Base-by-base conservation (phyloP, 163 green algal genomes). In the Scenedesmus sp. region DNA sequence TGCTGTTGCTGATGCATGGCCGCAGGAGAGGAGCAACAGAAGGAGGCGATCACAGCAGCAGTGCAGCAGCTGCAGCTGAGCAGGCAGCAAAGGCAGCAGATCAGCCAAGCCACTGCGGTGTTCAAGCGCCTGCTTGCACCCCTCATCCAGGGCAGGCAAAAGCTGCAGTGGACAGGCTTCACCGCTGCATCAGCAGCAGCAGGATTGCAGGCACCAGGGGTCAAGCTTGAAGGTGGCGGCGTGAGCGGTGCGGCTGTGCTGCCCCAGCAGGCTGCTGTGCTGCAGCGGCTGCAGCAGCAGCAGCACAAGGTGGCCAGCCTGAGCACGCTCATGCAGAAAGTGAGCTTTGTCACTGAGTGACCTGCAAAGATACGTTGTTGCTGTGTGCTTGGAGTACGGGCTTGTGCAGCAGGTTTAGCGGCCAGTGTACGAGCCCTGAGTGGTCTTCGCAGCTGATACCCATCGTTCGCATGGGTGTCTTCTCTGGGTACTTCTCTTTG, bases 91-190 rank as follows among this genome's bases (percentile, higher is more conserved):
- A 40, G 46, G 61, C 84, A 83, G 84, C 84, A 68, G 37, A 89
- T 89, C 30, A 44, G 42, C 37, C 26, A 89, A 5, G 70, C 10
- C 22, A 83, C 59, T 4, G 84, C 84, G 18, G 42, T 89, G 24
- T 89, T 89, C 84, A 89, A 89, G 65, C 59, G 84, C 26, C 30
- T 89, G 43, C 61, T 89, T 5, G 84, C 65, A 33, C 84, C 84
- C 0, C 40, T 89, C 20, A 43, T 89, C 0, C 84, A 82, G 84
- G 84, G 26, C 3, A 44, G 84, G 42, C 84, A 89, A 42, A 20
- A 83, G 84, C 84, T 89, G 42, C 84, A 89, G 24, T 33, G 37
- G 1, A 65, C 22, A 1, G 84, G 61, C 56, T 43, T 81, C 65
- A 61, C 79, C 2, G 43, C 43, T 3, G 43, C 79, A 42, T 40